These are phyloP conservation scores for Naganishia antarctica DNA, from an alignment of 768 basidiomycete species.

Conservation along the genomic window DNA sequence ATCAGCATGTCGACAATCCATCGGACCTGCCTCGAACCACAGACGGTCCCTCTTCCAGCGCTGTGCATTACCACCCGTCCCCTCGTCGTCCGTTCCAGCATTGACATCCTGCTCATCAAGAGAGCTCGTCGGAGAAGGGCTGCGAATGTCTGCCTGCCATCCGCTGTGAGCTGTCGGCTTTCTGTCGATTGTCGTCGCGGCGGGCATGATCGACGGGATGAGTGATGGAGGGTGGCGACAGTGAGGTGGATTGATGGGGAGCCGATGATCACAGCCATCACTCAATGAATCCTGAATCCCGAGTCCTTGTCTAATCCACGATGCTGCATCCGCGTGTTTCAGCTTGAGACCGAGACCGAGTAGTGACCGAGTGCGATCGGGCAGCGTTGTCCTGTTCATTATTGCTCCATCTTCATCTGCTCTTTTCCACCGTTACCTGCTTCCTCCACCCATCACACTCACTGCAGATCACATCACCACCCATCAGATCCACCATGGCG, in stretches of 20 bases:
- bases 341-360: neutral
- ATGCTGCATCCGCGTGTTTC: neutral
- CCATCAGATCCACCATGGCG: neutral
- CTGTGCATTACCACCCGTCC: neutral
- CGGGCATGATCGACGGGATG: neutral
- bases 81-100: neutral
- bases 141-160: constrained; percentile 18
- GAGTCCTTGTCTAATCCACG: neutral
- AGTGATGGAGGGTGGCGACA: neutral
- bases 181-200: neutral
- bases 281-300: no score
- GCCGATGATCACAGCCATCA: no score
- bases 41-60: constrained; percentile 1
- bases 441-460: neutral
- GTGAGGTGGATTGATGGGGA: no score
- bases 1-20: no score
- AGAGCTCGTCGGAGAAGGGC: constrained; percentile 16
- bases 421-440: no score
- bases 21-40: neutral
- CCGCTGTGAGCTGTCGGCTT: neutral
- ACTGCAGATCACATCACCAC: neutral
- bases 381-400: no score
- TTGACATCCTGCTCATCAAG: neutral
- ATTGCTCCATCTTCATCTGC: neutral
- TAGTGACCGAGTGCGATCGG: constrained; percentile 16